Evolutionary conservation across 352 stramenopile genomes (phyloP).

Genomic region (Globisporangium barbulae): DNA sequence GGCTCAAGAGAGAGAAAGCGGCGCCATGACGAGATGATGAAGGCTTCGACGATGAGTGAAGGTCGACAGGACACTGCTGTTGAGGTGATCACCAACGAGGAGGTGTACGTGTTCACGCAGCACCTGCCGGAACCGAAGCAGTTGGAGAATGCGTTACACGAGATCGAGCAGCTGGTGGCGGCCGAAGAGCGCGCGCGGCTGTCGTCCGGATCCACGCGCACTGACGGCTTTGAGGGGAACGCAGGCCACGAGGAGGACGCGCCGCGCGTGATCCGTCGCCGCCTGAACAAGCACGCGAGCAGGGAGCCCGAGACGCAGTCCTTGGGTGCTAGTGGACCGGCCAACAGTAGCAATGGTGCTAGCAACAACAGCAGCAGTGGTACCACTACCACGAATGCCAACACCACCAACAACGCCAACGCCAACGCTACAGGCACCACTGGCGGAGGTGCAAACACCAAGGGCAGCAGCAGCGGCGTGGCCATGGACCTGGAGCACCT

Average conservation of each 20-base stretch:
- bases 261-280: constrained; percentile 17
- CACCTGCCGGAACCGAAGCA: constrained; percentile 59
- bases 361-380: constrained; percentile 16
- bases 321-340: neutral
- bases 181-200: constrained; percentile 82
- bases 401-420: constrained; percentile 14
- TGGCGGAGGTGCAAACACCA: constrained; percentile 1
- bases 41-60: neutral
- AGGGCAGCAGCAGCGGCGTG: constrained; percentile 30
- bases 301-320: constrained; percentile 33
- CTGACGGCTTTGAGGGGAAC: constrained; percentile 78
- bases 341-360: constrained; percentile 14
- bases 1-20: constrained; percentile 17
- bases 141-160: constrained; percentile 78
- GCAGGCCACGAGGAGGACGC: constrained; percentile 24
- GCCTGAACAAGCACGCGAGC: constrained; percentile 50
- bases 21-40: constrained; percentile 22
- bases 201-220: constrained; percentile 82
- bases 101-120: constrained; percentile 87
- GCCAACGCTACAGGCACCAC: neutral
- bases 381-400: neutral
- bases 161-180: constrained; percentile 75
- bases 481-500: constrained; percentile 81
- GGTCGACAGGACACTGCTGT: constrained; percentile 7
- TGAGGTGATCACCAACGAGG: constrained; percentile 25